These are phyloP conservation scores for Starmera quercuum DNA, from an alignment of 805 yeast species.

Conservation along the genomic window DNA sequence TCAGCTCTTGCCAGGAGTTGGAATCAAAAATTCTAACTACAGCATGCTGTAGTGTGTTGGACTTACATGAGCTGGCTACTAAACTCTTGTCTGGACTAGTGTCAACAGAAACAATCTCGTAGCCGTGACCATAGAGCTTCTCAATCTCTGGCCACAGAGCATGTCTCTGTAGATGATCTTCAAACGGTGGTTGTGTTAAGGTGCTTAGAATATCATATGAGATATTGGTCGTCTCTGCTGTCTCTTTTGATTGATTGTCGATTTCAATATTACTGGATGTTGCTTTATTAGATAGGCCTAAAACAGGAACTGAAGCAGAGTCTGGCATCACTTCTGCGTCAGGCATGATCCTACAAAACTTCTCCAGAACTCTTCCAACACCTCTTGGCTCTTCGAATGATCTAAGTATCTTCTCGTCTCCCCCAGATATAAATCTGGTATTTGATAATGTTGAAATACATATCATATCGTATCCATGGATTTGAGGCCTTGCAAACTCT, in stretches of 20 bases:
- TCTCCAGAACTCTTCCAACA: conserved; percentile 54
- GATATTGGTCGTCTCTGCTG: conserved; percentile 27
- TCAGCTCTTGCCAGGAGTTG: conserved; percentile 51
- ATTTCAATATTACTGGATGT: conserved; percentile 28
- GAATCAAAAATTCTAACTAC: conserved; percentile 71
- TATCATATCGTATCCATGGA: conserved; percentile 96
- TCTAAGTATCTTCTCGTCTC: conserved; percentile 89
- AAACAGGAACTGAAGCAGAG: conserved; percentile 84
- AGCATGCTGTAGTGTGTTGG: conserved; percentile 80
- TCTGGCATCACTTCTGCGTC: conserved; percentile 49
- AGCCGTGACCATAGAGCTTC: conserved; percentile 95
- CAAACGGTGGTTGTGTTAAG: conserved; percentile 64
- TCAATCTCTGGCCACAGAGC: conserved; percentile 95
- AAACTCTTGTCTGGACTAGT: conserved; percentile 52
- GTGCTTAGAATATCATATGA: conserved; percentile 39
- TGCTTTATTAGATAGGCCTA: conserved; percentile 91
- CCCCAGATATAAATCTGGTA: conserved; percentile 78
- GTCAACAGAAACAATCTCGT: conserved; percentile 79
- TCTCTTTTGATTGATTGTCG: conserved; percentile 24
- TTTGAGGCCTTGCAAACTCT: conserved; percentile 95
- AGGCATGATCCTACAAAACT: conserved; percentile 38
- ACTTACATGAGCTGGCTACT: conserved; percentile 87
- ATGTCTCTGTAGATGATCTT: conserved; percentile 84
- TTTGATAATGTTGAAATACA: conserved; percentile 56
- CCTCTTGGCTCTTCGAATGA: conserved; percentile 84